Percentiles rank a stretch among this genome's conserved stretches.
Evolutionary conservation across 768 basidiomycete species (phyloP).

Genomic region (Lactarius hengduanensis): DNA sequence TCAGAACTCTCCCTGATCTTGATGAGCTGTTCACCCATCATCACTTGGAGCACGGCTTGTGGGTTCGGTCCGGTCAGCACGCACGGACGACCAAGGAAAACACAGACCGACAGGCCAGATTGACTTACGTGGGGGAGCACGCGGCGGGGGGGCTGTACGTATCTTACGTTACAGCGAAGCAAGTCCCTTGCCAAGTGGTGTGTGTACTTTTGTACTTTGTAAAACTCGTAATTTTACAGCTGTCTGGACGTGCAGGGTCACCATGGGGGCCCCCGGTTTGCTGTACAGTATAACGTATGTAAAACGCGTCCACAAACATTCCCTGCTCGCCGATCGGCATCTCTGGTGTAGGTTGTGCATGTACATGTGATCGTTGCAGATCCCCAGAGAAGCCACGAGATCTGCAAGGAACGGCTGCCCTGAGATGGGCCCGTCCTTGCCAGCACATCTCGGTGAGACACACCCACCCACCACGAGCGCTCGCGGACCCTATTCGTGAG

Average conservation of each 20-base stretch:
- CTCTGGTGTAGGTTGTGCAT: background rate
- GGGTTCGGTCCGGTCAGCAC: too few species aligned
- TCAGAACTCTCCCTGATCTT: background rate
- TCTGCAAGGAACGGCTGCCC: background rate
- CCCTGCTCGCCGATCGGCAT: background rate
- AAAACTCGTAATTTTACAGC: background rate
- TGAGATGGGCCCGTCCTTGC: background rate
- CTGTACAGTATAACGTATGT: background rate
- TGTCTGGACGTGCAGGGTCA: background rate
- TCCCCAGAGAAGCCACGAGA: background rate
- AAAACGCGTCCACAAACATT: background rate
- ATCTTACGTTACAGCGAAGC: background rate
- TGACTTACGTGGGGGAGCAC: too few species aligned
- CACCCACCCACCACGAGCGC: background rate
- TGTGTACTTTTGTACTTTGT: background rate
- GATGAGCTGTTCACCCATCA: background rate
- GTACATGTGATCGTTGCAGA: background rate
- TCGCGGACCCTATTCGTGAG: background rate
- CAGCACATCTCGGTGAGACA: background rate
- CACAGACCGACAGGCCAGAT: background rate
- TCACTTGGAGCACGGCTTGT: background rate
- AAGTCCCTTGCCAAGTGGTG: background rate
- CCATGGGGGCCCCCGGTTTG: too few species aligned
- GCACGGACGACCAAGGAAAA: too few species aligned
- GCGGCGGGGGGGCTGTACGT: background rate